These are phyloP conservation scores for Xylaria sp. DNA, from an alignment of 2,329 filamentous ascomycete species.

Conservation along the genomic window DNA sequence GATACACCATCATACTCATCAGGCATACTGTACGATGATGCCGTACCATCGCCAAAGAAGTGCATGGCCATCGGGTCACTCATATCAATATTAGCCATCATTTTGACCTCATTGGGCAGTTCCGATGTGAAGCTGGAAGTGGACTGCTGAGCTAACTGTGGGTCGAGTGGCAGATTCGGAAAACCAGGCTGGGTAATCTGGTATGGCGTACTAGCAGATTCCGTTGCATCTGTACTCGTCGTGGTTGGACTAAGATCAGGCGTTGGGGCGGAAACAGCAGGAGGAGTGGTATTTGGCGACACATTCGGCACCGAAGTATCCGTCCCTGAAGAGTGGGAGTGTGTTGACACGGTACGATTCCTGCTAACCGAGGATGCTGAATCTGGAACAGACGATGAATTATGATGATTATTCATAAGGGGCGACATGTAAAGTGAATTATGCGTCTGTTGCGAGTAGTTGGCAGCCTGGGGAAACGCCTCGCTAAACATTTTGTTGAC, in stretches of 20 bases:
- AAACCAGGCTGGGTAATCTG: slow-evolving; percentile 46
- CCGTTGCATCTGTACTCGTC: slow-evolving; percentile 36
- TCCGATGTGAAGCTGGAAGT: slow-evolving; percentile 56
- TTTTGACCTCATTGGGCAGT: slow-evolving; percentile 55
- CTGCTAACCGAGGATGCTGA: slow-evolving; percentile 36
- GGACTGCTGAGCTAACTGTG: slow-evolving; percentile 43
- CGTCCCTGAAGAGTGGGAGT: slow-evolving; percentile 32
- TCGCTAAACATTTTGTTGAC: slow-evolving; percentile 60
- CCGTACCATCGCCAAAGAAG: slow-evolving; percentile 42
- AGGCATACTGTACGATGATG: slow-evolving; percentile 39
- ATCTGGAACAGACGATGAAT: slow-evolving; percentile 33
- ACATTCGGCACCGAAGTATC: slow-evolving; percentile 36
- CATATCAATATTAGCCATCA: slow-evolving; percentile 52
- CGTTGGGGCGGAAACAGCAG: slow-evolving; percentile 38
- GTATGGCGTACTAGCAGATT: slow-evolving; percentile 40
- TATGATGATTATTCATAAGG: slow-evolving; percentile 38
- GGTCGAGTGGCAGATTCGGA: slow-evolving; percentile 41
- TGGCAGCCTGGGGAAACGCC: slow-evolving; percentile 55
- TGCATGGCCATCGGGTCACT: slow-evolving; percentile 46
- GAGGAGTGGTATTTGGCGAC: slow-evolving; percentile 29
- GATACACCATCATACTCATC: slow-evolving; percentile 33
- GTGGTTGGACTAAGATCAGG: slow-evolving; percentile 45
- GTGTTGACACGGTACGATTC: slow-evolving; percentile 36
- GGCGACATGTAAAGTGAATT: slow-evolving; percentile 46
- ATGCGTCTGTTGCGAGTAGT: slow-evolving; percentile 47